Evolutionary conservation across 2,329 filamentous ascomycete genomes (phyloP), one percentile per base, ranked within the genome.

Genomic region (Endothia cerciana): DNA sequence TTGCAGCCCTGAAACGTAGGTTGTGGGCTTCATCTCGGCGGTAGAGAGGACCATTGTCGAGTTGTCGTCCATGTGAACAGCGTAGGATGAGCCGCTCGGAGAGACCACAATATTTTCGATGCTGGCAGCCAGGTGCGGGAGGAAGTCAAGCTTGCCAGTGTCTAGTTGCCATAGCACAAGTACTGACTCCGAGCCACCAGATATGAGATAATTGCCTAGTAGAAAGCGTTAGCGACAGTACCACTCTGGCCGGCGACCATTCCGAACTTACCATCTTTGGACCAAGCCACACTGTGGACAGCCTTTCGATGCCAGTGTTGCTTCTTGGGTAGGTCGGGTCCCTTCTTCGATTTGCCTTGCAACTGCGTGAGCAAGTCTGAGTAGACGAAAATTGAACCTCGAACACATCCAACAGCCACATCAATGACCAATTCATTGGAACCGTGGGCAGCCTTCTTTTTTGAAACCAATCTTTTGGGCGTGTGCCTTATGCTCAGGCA

Each of bases 91-190:
- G 6, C 95, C 94, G 22, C 82, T 83, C 0, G 90, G 85, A 19
- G 94, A 97, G 41, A 99, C 87, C 4, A 91, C 89, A 53, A 99
- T 86, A 71, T 91, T 93, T 75, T 95, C 91, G 43, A 99, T 91
- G 33, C 89, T 88, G 6, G 93, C 91, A 30, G 91, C 90, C 65
- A 99, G 83, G 83, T 98, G 93, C n/a, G 95, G 95, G 36, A 99
- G 81, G 73, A 90, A 92, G 74, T 95, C 91, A 73, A 88, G 88
- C 74, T 90, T 90, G 69, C 89, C 89, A 0, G 94, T 97, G 71
- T 96, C 92, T 65, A 97, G 82, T 78, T 99, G 95, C 94, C 94
- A 98, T 40, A 97, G 81, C 10, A 97, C 92, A 51, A 99, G 82
- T 25, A 93, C 91, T 8, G 93, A 94, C 78, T 99, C 95, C 28